Percentiles rank a stretch among this genome's conserved stretches.
phyloP scores from a whole-genome alignment of 352 stramenopile genomes.

The Globisporangium paroecandrum region DNA sequence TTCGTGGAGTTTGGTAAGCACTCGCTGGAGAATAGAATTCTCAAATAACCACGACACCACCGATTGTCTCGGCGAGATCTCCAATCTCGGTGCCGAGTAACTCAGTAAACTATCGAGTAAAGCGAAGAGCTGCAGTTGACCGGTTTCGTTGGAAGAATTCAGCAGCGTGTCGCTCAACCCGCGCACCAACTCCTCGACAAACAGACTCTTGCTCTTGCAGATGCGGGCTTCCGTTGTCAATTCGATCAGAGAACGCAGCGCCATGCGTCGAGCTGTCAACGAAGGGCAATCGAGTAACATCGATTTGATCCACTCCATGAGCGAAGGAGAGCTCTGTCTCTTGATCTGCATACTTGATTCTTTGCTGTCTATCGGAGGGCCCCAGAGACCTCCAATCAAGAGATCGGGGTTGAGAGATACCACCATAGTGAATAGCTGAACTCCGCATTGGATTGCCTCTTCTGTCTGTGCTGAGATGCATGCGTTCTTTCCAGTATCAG shows the following conservation, averaged over 20 bases:
- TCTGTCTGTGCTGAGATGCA: slow-evolving; percentile 14
- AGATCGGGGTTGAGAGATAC: slow-evolving; percentile 1
- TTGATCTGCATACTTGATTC: not conserved
- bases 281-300: slow-evolving; percentile 12
- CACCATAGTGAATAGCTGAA: slow-evolving; percentile 11
- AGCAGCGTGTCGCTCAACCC: slow-evolving; percentile 22
- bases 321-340: not conserved
- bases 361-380: not conserved
- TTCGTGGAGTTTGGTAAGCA: not conserved
- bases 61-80: not conserved
- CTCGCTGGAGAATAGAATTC: not conserved
- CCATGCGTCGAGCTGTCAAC: not conserved
- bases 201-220: slow-evolving; percentile 1
- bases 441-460: slow-evolving; percentile 13
- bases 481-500: not conserved
- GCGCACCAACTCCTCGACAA: slow-evolving; percentile 27
- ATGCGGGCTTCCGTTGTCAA: not conserved
- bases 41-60: slow-evolving; percentile 11
- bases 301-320: slow-evolving; percentile 3
- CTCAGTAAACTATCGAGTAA: slow-evolving; percentile 10
- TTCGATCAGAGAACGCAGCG: not conserved
- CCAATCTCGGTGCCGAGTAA: not conserved
- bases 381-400: not conserved
- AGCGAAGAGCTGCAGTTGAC: slow-evolving; percentile 7
- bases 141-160: not conserved